Base-by-base conservation (phyloP, 2,329 filamentous ascomycete species). In the Ramularia endophylla region DNA sequence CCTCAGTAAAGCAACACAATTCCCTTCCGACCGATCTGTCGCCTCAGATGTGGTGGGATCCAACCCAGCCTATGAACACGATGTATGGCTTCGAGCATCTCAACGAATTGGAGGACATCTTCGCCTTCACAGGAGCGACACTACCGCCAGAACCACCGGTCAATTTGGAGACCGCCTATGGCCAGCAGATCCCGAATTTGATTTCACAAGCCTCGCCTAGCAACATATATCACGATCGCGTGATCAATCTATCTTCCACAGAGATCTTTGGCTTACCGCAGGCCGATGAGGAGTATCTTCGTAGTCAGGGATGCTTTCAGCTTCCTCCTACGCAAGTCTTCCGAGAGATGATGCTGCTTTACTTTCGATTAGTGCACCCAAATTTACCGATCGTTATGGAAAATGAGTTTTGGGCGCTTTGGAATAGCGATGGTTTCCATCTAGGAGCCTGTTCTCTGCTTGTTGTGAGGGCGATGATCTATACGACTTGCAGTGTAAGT, bases 71-170 rank as follows among this genome's bases (percentile, higher is more conserved):
- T 11, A 48, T 48, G 50, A 47, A 48, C 27, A 43, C 47, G 12
- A 52, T 43, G 34, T 50, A 43, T 28, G 50, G 47, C 41, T 52
- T 52, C 34, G 47, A 43, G 17, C 50, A 52, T 42, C 31, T 52
- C 28, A 48, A 44, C 2, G 50, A 47, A 28, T 37, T 52, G 36
- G 50, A 52, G 22, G 50, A 52, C 13, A 50, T 52, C 15, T 52
- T 52, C 31, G 44, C 50, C 17, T 52, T 48, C 33, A 52, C 50
- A 17, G 50, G 44, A 6, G 43, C 35, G n/a, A 44, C 42, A 11
- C 40, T 32, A 11, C 40, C 40, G 20, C 36, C 38, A 20, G 44
- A 46, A 25, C 44, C 44, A 8, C 40, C 40, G 12, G 43, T 40
- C 25, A 43, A 39, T n/a, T 40, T 41, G 28, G 6, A 25, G 22